phyloP scores from a whole-genome alignment of 257 asterid genomes.

The Penstemon newberryi region DNA sequence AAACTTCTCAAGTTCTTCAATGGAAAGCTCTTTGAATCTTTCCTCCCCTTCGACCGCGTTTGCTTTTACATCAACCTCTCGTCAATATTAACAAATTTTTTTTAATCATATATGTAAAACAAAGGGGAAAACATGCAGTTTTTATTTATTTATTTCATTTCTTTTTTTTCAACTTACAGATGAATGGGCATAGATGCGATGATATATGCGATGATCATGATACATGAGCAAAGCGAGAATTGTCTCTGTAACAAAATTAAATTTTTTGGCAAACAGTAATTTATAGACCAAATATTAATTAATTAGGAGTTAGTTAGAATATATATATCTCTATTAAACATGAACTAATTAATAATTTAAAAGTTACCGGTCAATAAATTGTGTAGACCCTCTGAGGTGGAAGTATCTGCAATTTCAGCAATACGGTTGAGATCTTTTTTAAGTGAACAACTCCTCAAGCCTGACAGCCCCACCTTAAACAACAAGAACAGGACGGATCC shows the following conservation, averaged over 20 bases:
- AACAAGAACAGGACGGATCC: slow-evolving; percentile 14
- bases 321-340: slow-evolving; percentile 3
- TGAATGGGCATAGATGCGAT: slow-evolving; percentile 88
- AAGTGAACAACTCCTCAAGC: slow-evolving; percentile 74
- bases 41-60: slow-evolving; percentile 78
- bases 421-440: slow-evolving; percentile 86
- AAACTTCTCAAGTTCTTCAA: slow-evolving; percentile 96
- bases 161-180: slow-evolving; percentile 55
- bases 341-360: not conserved
- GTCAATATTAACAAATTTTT: slow-evolving; percentile 19
- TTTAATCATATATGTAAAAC: not conserved
- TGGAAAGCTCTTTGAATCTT: slow-evolving; percentile 75
- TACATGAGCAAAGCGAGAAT: slow-evolving; percentile 88
- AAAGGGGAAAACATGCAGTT: not conserved
- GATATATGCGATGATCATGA: slow-evolving; percentile 59
- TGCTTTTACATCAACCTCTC: slow-evolving; percentile 71
- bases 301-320: not conserved
- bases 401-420: slow-evolving; percentile 91
- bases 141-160: too few relatives aligned
- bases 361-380: slow-evolving; percentile 81
- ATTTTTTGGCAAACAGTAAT: too few relatives aligned
- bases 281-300: too few relatives aligned
- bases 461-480: slow-evolving; percentile 83
- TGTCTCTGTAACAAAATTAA: slow-evolving; percentile 71
- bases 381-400: slow-evolving; percentile 85